phyloP scores from a whole-genome alignment of 2,329 filamentous ascomycete genomes.

The Chaetomium olivaceum region DNA sequence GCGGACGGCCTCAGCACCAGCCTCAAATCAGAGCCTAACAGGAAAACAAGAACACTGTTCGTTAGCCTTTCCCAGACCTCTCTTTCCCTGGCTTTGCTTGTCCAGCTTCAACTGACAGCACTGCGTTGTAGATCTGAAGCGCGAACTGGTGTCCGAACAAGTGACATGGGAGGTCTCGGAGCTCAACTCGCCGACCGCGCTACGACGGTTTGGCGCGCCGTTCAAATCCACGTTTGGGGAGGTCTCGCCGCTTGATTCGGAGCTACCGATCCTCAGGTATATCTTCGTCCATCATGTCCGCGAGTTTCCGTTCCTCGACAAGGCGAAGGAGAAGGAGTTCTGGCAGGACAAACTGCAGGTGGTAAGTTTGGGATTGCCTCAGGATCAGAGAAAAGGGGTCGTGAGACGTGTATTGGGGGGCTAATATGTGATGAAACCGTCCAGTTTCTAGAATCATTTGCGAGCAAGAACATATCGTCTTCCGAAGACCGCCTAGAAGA shows the following conservation, averaged over 20 bases:
- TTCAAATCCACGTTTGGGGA: conserved; percentile 93
- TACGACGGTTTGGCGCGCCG: conserved; percentile 92
- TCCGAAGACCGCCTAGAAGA: conserved; percentile 95
- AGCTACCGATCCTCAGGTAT: conserved; percentile 88
- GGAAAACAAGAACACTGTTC: conserved; percentile 98
- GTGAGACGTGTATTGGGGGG: background rate
- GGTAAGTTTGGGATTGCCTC: conserved; percentile 55
- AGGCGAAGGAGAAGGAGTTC: conserved; percentile 97
- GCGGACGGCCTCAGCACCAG: conserved; percentile 13
- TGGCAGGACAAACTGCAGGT: conserved; percentile 98
- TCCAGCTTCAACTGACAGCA: conserved; percentile 1
- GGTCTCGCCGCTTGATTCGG: conserved; percentile 88
- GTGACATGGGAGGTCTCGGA: conserved; percentile 88
- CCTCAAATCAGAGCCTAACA: conserved; percentile 62
- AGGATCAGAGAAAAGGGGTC: background rate
- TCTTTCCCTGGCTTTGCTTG: background rate
- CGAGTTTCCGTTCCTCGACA: conserved; percentile 96
- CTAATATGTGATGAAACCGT: background rate
- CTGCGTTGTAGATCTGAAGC: conserved; percentile 75
- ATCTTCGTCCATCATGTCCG: conserved; percentile 98
- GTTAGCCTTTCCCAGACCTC: conserved; percentile 36
- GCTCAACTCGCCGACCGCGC: conserved; percentile 89
- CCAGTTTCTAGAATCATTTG: conserved; percentile 94
- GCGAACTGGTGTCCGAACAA: conserved; percentile 88
- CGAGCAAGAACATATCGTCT: conserved; percentile 93